These are phyloP conservation scores for Saccharata proteae DNA, from an alignment of 2,329 filamentous ascomycete species.

Conservation along the genomic window DNA sequence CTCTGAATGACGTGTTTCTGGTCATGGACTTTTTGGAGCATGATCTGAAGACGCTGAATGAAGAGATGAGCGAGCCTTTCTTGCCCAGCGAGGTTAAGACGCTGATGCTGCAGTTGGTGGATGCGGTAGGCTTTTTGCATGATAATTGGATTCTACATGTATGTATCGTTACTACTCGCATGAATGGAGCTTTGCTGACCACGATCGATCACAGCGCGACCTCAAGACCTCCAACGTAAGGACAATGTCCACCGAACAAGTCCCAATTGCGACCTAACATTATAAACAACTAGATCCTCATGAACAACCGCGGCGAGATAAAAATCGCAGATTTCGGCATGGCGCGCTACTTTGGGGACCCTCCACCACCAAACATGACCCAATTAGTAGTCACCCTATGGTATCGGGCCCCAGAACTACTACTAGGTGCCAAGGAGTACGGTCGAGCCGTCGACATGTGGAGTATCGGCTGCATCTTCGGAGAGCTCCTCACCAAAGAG, in stretches of 20 bases:
- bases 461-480: constrained; percentile 93
- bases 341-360: constrained; percentile 78
- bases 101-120: constrained; percentile 68
- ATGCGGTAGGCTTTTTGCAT: constrained; percentile 77
- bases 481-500: constrained; percentile 72
- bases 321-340: constrained; percentile 98
- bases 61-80: constrained; percentile 91
- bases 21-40: constrained; percentile 98
- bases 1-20: constrained; percentile 61
- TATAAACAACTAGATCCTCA: constrained; percentile 44
- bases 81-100: constrained; percentile 87
- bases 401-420: constrained; percentile 86
- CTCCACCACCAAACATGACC: constrained; percentile 62
- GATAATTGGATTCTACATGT: constrained; percentile 68
- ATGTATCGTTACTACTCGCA: not conserved
- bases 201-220: constrained; percentile 53
- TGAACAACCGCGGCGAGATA: constrained; percentile 88
- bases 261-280: not conserved
- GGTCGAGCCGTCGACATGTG: constrained; percentile 77
- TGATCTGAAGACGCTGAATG: constrained; percentile 84
- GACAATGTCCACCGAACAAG: not conserved
- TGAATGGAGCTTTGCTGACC: constrained; percentile 1
- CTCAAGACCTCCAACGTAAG: constrained; percentile 70
- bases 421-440: constrained; percentile 71
- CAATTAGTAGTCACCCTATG: constrained; percentile 92